Percentiles rank a stretch among this genome's conserved stretches.
phyloP scores from a whole-genome alignment of 108 stramenopile species.

The Schizochytrium sp. region DNA sequence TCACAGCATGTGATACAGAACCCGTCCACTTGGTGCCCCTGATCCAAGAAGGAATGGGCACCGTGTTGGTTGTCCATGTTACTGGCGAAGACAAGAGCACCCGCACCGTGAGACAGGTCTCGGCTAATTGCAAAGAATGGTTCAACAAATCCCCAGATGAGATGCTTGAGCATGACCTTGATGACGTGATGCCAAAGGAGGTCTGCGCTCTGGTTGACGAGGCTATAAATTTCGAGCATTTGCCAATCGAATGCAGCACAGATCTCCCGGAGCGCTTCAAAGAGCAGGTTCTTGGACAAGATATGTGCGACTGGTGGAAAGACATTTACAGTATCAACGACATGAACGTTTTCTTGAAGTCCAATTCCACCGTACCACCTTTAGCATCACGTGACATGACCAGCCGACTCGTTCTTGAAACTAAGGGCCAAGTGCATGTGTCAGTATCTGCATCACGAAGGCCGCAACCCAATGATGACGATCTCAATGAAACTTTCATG shows the following conservation, averaged over 20 bases:
- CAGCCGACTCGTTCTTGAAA: background rate
- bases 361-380: slow-evolving; percentile 23
- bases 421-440: background rate
- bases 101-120: background rate
- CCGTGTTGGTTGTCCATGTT: slow-evolving; percentile 40
- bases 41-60: slow-evolving; percentile 52
- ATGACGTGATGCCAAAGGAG: background rate
- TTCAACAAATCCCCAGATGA: background rate
- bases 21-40: slow-evolving; percentile 23
- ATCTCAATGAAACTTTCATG: background rate
- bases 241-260: slow-evolving; percentile 5
- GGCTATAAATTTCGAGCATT: background rate
- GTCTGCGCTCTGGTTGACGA: slow-evolving; percentile 17
- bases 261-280: slow-evolving; percentile 23
- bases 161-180: background rate
- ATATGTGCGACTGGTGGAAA: slow-evolving; percentile 52
- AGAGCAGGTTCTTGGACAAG: slow-evolving; percentile 24
- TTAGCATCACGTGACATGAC: slow-evolving; percentile 5
- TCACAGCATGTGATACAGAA: slow-evolving; percentile 34
- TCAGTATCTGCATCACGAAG: background rate
- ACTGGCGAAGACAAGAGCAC: background rate
- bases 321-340: slow-evolving; percentile 1
- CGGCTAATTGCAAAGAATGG: background rate
- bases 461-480: background rate
- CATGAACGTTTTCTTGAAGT: background rate